Conservation (phyloP, 2,329 filamentous ascomycete genomes). For the Pseudogymnoascus sp. region DNA sequence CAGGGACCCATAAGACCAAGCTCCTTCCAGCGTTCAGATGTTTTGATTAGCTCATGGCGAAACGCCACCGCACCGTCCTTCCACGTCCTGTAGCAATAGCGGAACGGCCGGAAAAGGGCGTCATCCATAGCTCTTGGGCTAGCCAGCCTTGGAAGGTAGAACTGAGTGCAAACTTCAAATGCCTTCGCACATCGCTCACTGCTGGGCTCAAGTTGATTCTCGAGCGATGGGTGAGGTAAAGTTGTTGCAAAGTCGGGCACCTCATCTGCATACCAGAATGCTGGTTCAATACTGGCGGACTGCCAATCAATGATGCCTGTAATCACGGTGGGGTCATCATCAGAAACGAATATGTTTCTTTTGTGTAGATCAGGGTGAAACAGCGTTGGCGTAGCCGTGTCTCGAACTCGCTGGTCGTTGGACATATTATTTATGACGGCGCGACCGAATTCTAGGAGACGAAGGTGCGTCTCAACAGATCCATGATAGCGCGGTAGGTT, state of each 20-base stretch:
- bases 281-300: constrained; percentile 33
- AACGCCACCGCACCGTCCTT: constrained; percentile 34
- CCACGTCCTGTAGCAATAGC: constrained; percentile 35
- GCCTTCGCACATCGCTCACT: constrained; percentile 28
- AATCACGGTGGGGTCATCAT: constrained; percentile 31
- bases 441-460: constrained; percentile 27
- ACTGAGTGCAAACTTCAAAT: constrained; percentile 29
- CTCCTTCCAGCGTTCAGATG: constrained; percentile 31
- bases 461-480: constrained; percentile 28
- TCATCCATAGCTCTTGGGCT: constrained; percentile 30
- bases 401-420: constrained; percentile 23
- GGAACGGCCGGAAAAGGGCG: constrained; percentile 32
- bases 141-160: constrained; percentile 27
- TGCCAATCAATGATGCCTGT: constrained; percentile 38
- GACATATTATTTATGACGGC: constrained; percentile 27
- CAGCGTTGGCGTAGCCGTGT: constrained; percentile 27
- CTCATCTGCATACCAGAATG: constrained; percentile 33
- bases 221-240: constrained; percentile 19
- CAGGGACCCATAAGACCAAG: constrained; percentile 32
- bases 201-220: constrained; percentile 18
- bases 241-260: constrained; percentile 33
- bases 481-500: constrained; percentile 29
- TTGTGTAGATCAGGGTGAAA: constrained; percentile 36
- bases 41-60: constrained; percentile 34
- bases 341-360: constrained; percentile 37